Percentiles rank a stretch among this genome's conserved stretches.
Evolutionary conservation across 2,329 filamentous ascomycete species (phyloP).

Genomic region (Talaromyces albobiverticillius): DNA sequence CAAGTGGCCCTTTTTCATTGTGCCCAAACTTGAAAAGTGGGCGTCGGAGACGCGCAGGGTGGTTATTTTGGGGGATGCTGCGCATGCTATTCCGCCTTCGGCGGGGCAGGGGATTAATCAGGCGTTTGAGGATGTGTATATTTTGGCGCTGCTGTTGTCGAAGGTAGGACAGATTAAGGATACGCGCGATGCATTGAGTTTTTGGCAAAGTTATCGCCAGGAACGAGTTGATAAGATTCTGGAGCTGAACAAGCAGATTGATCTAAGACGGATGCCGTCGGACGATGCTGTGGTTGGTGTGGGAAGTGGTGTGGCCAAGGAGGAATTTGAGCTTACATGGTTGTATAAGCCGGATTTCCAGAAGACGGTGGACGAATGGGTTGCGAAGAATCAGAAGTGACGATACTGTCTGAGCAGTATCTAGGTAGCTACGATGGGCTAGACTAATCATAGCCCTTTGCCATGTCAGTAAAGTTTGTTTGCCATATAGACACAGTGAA

Average conservation of each 20-base stretch:
- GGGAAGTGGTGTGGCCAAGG: constrained; percentile 19
- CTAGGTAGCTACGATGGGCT: no score
- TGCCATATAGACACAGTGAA: no score
- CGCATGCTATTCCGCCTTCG: constrained; percentile 63
- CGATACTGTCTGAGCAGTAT: no score
- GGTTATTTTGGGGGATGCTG: constrained; percentile 59
- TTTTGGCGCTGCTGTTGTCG: constrained; percentile 40
- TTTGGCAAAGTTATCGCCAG: constrained; percentile 52
- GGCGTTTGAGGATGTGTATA: constrained; percentile 55
- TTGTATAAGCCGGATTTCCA: constrained; percentile 43
- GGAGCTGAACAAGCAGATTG: constrained; percentile 49
- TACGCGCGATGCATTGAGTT: constrained; percentile 28
- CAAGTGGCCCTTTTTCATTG: constrained; percentile 9
- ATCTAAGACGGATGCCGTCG: constrained; percentile 45
- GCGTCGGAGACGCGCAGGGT: not conserved
- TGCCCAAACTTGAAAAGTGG: constrained; percentile 13
- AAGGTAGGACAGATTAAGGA: constrained; percentile 19
- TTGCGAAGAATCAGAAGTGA: constrained; percentile 10
- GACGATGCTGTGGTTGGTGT: constrained; percentile 10
- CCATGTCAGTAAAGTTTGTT: no score
- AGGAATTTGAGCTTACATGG: constrained; percentile 41
- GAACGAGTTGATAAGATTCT: constrained; percentile 48
- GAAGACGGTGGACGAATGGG: constrained; percentile 30
- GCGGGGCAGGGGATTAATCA: constrained; percentile 59
- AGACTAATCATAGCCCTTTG: no score